Base-by-base conservation (phyloP, 2,329 filamentous ascomycete species). In the Ophiostoma himal-ulmi region DNA sequence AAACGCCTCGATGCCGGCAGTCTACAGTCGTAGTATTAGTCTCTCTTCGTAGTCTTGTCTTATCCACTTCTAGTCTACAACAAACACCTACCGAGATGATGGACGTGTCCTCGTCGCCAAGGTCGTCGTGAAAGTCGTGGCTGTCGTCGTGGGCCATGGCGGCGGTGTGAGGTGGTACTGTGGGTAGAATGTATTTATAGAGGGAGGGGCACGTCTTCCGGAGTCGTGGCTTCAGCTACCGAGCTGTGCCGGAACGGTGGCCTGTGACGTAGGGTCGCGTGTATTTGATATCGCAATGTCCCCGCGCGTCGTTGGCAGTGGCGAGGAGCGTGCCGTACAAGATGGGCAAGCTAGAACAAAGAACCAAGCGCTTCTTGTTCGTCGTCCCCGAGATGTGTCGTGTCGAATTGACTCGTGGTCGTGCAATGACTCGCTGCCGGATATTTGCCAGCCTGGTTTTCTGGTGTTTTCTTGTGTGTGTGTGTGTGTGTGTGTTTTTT, bases 1-100 rank as follows among this genome's bases (percentile, higher is more conserved):
- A 80, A 99, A 97, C 70, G 92, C 91, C 82, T 97, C 94, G 76
- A 98, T 83, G 74, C 95, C 92, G 76, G 93, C 91, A 70, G 92
- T 89, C 93, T 97, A 76, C 8, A 30, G 5, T 22, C n/a, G 10
- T 22, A 34, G 57, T 54, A 7, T 62, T 41, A 60, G 48, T 37
- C 34, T 37, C 5, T 37, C 7, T 39, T 22, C 7, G 8, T 26
- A 1, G 8, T 5, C n/a, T 22, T 22, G 20, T 22, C 17, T 14
- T 22, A 13, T 17, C 66, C 17, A 17, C 39, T 39, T 6, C 39
- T 44, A 5, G 44, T 20, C 44, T 17, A 26, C 36, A 41, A n/a
- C 60, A 60, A 20, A 22, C 17, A 44, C 75, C 37, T 76, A 80
- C 78, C 76, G 78, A 79, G 72, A 79, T 75, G 74, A 84, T 81